phyloP scores from a whole-genome alignment of 169 alveolate genomes.

The Plasmodium reichenowi region DNA sequence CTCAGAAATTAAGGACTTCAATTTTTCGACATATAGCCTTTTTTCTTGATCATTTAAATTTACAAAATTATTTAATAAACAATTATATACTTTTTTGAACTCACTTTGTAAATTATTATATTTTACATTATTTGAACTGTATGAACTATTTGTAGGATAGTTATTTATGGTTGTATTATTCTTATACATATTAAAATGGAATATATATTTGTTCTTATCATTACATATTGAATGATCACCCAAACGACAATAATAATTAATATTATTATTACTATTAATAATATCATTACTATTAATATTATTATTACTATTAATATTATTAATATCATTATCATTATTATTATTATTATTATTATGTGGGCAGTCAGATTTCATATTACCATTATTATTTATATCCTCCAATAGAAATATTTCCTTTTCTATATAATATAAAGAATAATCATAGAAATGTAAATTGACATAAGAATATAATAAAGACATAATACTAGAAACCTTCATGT shows the following conservation, averaged over 20 bases:
- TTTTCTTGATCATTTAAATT: constrained; percentile 33
- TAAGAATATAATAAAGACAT: constrained; percentile 42
- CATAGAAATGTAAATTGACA: constrained; percentile 41
- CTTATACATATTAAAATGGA: no score
- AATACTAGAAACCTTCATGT: constrained; percentile 59
- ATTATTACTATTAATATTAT: background rate
- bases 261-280: background rate
- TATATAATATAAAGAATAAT: constrained; percentile 48
- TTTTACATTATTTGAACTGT: no score
- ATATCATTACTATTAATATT: background rate
- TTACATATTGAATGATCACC: background rate
- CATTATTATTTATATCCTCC: constrained; percentile 11
- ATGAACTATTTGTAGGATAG: no score
- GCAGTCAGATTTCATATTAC: background rate
- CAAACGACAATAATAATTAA: background rate
- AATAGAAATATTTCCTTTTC: constrained; percentile 35
- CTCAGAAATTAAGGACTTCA: constrained; percentile 26
- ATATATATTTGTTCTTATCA: background rate
- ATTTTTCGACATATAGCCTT: constrained; percentile 15
- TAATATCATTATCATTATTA: background rate
- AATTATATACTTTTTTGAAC: constrained; percentile 17
- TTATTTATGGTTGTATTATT: no score
- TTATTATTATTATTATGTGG: no score
- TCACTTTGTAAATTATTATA: background rate
- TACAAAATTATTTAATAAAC: constrained; percentile 26